Base-by-base conservation (phyloP, 345 rosid genomes). In the Boechera stricta region DNA sequence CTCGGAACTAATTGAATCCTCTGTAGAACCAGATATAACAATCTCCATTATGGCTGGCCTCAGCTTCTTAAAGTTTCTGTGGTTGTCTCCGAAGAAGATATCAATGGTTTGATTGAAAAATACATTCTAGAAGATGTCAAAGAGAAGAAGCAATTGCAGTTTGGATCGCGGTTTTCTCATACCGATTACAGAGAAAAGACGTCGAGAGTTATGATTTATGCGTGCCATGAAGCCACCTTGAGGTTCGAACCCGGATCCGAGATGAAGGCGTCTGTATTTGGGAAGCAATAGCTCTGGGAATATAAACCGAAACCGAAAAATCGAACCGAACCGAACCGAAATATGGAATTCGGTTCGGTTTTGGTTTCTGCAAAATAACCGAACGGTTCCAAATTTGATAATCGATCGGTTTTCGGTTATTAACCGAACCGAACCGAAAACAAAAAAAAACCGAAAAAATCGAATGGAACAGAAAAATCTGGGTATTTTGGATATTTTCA, bases 71-170 rank as follows among this genome's bases (percentile, higher is more conserved):
- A 1, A 48, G 51, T 72, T 73, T 64, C 44, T 7, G 31, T 31
- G 0, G 1, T 4, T 58, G 67, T 58, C 3, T 45, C 55, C 2
- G n/a, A 13, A 2, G 12, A 36, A 49, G 12, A 51, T 24, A 62
- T 48, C 4, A 7, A 7, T 10, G 41, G 58, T 33, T 33, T 10
- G 15, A 42, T 61, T 48, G 76, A 52, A 24, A 72, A 51, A 61
- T 28, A 29, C 4, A 51, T 72, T 0, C 38, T 39, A 36, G 31
- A 72, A 48, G 76, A 72, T 72, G 31, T 72, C 41, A 72, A 51
- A 62, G 69, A 51, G 29, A 36, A 10, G 41, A 62, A 38, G 51
- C 61, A 72, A 72, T 18, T 61, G 28, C n/a, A 8, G 0, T 62
- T 72, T 6, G 61, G 49, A 51, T 48, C 41, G 8, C 52, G 18